A percentile compares a stretch with the other conserved stretches of the same genome.
These are phyloP conservation scores for Vanrija humicola DNA, from an alignment of 1,284 basidiomycete species.

Conservation along the genomic window DNA sequence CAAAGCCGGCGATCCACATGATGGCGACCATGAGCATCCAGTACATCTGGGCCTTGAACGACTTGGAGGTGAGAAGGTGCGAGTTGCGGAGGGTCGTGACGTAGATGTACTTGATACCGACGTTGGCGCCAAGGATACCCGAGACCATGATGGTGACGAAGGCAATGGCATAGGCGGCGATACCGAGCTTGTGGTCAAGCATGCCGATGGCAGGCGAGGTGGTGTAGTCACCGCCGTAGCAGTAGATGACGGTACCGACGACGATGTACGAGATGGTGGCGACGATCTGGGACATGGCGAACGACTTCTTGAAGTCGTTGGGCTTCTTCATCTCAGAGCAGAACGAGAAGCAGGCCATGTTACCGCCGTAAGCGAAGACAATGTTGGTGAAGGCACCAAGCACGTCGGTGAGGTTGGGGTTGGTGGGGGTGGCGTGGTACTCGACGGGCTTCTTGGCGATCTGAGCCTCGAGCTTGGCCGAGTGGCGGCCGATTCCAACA, in stretches of 20 bases:
- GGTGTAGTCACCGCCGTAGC: conserved; percentile 39
- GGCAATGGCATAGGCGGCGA: conserved; percentile 35
- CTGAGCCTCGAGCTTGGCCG: conserved; percentile 13
- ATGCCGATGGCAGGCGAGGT: conserved; percentile 41
- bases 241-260: conserved; percentile 35
- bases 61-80: conserved; percentile 30
- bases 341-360: conserved; percentile 41
- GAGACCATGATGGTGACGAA: conserved; percentile 43
- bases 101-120: conserved; percentile 44
- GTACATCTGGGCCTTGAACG: conserved; percentile 24
- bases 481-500: conserved; percentile 28
- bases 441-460: conserved; percentile 27
- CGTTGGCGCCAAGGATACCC: conserved; percentile 39
- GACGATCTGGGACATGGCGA: conserved; percentile 33
- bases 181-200: conserved; percentile 29
- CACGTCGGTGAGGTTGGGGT: conserved; percentile 32
- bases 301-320: conserved; percentile 44
- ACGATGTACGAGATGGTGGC: conserved; percentile 32
- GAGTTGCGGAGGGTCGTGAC: conserved; percentile 32
- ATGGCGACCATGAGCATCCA: conserved; percentile 38
- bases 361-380: conserved; percentile 41
- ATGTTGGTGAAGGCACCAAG: conserved; percentile 41
- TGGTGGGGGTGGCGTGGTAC: conserved; percentile 28
- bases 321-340: conserved; percentile 42
- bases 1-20: conserved; percentile 40